Conservation (phyloP, 2,329 filamentous ascomycete species). For the Zopfia rhizophila region DNA sequence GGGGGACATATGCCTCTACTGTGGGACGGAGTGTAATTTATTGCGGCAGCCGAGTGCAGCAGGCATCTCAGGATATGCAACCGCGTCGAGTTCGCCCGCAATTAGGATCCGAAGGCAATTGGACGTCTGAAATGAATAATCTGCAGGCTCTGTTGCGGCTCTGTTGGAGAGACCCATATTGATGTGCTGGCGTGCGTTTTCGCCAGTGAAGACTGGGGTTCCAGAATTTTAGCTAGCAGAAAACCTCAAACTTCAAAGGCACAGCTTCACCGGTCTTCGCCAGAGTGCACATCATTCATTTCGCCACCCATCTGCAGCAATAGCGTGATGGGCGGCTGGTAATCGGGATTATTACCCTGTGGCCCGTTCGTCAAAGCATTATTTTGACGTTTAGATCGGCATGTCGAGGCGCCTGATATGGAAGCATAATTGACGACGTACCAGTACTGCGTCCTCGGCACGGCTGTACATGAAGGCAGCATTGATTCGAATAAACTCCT, state of each 20-base stretch:
- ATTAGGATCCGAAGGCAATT: constrained; percentile 63
- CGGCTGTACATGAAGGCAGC: constrained; percentile 28
- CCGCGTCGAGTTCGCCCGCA: constrained; percentile 54
- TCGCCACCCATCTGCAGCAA: constrained; percentile 50
- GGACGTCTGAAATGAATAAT: constrained; percentile 50
- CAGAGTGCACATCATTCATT: constrained; percentile 41
- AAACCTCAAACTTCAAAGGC: constrained; percentile 47
- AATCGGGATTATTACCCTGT: constrained; percentile 42
- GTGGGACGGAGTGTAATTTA: constrained; percentile 55
- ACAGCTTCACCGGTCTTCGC: constrained; percentile 51
- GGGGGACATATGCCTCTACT: constrained; percentile 47
- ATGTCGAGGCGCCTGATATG: constrained; percentile 41
- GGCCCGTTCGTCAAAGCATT: constrained; percentile 47
- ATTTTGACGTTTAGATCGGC: constrained; percentile 46
- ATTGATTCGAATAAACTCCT: constrained; percentile 28
- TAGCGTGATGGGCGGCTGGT: constrained; percentile 49
- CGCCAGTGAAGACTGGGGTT: constrained; percentile 74
- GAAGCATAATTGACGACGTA: constrained; percentile 47
- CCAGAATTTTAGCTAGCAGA: constrained; percentile 51
- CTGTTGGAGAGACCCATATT: constrained; percentile 62
- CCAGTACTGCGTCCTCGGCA: constrained; percentile 36
- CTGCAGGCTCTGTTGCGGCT: constrained; percentile 56
- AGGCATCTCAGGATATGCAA: constrained; percentile 51
- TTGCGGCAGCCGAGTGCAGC: constrained; percentile 52
- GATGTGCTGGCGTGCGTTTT: constrained; percentile 91